Evolutionary conservation across 805 yeast species (phyloP).

Genomic region (Candida gorgasii): DNA sequence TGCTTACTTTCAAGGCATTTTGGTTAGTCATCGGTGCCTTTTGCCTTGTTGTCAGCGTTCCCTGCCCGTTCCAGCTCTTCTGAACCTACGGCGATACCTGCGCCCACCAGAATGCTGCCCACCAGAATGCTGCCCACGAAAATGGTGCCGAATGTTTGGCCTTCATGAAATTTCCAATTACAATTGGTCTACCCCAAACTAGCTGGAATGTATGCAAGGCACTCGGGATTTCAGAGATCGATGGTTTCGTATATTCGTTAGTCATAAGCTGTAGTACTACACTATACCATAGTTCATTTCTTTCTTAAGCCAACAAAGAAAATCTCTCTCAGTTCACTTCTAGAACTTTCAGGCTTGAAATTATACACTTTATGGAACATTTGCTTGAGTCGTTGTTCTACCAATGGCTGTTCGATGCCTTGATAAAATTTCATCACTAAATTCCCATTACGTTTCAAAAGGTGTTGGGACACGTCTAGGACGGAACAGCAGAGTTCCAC

Average conservation of each 20-base stretch:
- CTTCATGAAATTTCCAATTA: too few relatives aligned
- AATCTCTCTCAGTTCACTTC: conserved; percentile 78
- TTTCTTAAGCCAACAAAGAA: conserved; percentile 72
- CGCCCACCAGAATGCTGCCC: too few relatives aligned
- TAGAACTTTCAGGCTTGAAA: conserved; percentile 79
- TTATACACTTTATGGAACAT: conserved; percentile 65
- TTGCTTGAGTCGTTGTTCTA: conserved; percentile 58
- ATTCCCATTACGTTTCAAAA: conserved; percentile 69
- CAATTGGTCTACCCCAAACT: too few relatives aligned
- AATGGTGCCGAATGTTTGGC: too few relatives aligned
- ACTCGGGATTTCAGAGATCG: too few relatives aligned
- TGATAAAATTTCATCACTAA: conserved; percentile 83
- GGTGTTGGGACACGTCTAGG: conserved; percentile 66
- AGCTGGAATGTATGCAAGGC: too few relatives aligned
- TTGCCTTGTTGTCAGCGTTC: too few relatives aligned
- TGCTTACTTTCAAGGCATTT: too few relatives aligned
- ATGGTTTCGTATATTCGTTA: background rate
- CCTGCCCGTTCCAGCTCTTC: too few relatives aligned
- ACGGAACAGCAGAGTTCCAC: conserved; percentile 95
- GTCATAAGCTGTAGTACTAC: background rate
- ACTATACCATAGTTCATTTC: conserved; percentile 17
- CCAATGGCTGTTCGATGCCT: conserved; percentile 70
- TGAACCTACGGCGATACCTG: too few relatives aligned
- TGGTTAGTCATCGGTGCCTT: too few relatives aligned
- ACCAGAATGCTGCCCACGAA: too few relatives aligned